Conservation (phyloP, 768 basidiomycete genomes). For the Leccinum subgranulosum region DNA sequence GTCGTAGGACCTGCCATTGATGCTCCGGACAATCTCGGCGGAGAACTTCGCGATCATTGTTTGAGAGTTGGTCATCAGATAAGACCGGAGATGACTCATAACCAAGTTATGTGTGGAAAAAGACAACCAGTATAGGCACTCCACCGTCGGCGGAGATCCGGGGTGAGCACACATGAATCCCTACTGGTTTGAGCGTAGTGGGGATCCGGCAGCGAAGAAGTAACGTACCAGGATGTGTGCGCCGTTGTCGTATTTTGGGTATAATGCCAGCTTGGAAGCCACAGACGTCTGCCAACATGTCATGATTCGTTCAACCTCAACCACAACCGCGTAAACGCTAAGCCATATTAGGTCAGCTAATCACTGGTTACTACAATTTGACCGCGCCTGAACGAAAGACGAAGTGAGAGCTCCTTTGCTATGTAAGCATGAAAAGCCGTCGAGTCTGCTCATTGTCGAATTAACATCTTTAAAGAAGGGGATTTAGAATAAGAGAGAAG, state of each 20-base stretch:
- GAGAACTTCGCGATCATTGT: conserved; percentile 39
- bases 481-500: conserved; percentile 1
- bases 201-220: conserved; percentile 1
- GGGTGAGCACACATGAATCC: conserved; percentile 35
- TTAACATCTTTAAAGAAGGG: conserved; percentile 5
- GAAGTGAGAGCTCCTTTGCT: conserved; percentile 45
- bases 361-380: conserved; percentile 36
- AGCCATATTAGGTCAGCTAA: conserved; percentile 8
- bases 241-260: conserved; percentile 4
- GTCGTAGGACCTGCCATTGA: conserved; percentile 39
- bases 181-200: conserved; percentile 15
- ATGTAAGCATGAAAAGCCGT: conserved; percentile 48
- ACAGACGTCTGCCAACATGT: conserved; percentile 51
- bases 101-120: conserved; percentile 54
- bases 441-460: conserved; percentile 29
- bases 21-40: conserved; percentile 28
- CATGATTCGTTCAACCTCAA: conserved; percentile 47
- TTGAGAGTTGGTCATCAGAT: conserved; percentile 35
- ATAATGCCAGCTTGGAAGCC: conserved; percentile 30
- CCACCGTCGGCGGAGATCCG: conserved; percentile 49
- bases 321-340: conserved; percentile 2
- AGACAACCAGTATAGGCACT: conserved; percentile 53
- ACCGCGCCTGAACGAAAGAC: conserved; percentile 47
- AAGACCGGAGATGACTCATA: conserved; percentile 36
- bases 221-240: conserved; percentile 11